Evolutionary conservation across 208 protist species (phyloP).

Genomic region (Endotrypanum monterogeii): DNA sequence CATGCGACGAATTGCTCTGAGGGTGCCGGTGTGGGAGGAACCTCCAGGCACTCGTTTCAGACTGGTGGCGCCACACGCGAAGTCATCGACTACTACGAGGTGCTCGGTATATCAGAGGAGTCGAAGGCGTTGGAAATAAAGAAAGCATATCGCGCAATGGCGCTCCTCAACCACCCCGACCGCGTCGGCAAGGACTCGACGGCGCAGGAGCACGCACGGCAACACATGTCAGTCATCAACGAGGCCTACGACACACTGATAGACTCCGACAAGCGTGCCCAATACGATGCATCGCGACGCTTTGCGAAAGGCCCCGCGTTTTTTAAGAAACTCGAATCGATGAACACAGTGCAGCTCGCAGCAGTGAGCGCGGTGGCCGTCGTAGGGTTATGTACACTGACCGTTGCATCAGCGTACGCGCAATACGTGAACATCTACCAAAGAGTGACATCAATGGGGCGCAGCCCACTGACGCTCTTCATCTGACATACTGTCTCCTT

Average conservation of each 20-base stretch:
- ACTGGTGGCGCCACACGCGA: neutral
- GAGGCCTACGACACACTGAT: constrained; percentile 80
- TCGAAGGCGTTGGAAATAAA: constrained; percentile 63
- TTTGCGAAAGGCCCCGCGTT: constrained; percentile 29
- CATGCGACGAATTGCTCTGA: neutral
- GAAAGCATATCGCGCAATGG: constrained; percentile 61
- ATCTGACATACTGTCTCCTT: neutral
- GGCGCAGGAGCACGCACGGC: constrained; percentile 47
- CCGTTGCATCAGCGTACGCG: constrained; percentile 31
- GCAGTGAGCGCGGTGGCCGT: constrained; percentile 22
- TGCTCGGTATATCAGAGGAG: constrained; percentile 56
- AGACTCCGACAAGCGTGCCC: constrained; percentile 46
- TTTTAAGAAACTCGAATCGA: constrained; percentile 41
- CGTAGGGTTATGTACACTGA: constrained; percentile 25
- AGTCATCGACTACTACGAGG: constrained; percentile 47
- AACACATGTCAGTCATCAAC: constrained; percentile 81
- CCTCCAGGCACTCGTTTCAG: neutral
- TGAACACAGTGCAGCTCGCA: constrained; percentile 32
- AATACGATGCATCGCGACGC: constrained; percentile 59
- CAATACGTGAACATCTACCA: constrained; percentile 60
- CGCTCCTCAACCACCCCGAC: constrained; percentile 75
- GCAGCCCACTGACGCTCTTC: constrained; percentile 20
- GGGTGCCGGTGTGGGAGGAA: neutral
- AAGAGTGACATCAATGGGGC: constrained; percentile 25
- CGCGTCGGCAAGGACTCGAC: constrained; percentile 40